Conservation (phyloP, 2,329 filamentous ascomycete genomes). For the Penicillium expansum region DNA sequence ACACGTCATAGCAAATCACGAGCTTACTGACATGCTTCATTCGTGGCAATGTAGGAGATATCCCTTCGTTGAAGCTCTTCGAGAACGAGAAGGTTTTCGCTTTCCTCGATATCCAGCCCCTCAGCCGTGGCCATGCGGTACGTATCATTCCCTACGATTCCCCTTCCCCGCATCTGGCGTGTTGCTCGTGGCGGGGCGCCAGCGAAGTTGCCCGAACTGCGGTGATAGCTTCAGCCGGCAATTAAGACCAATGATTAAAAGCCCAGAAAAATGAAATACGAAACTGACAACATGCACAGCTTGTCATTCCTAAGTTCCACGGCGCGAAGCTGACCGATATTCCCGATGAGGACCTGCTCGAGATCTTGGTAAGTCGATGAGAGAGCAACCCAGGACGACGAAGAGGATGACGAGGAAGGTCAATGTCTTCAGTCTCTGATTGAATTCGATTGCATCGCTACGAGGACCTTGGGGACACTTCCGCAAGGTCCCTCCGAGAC, state of each 20-base stretch:
- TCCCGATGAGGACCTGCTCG: conserved; percentile 78
- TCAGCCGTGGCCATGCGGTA: conserved; percentile 87
- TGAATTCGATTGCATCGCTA: not conserved
- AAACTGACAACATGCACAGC: conserved; percentile 51
- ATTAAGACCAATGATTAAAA: not conserved
- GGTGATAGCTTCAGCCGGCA: not conserved
- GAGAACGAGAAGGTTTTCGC: conserved; percentile 91
- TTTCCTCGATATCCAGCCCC: conserved; percentile 92
- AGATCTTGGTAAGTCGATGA: conserved; percentile 67
- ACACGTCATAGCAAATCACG: conserved; percentile 1
- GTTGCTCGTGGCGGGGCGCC: not conserved
- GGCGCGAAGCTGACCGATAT: conserved; percentile 90
- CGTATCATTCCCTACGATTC: conserved; percentile 30
- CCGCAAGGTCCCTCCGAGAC: conserved; percentile 25
- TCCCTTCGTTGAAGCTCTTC: conserved; percentile 93
- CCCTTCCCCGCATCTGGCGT: conserved; percentile 20
- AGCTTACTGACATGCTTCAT: conserved; percentile 1
- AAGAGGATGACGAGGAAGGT: not conserved
- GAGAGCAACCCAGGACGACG: not conserved
- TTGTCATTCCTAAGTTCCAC: conserved; percentile 94
- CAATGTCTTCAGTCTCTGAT: not conserved
- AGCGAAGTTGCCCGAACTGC: not conserved
- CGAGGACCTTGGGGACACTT: conserved; percentile 7
- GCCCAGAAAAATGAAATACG: not conserved
- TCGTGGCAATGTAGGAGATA: conserved; percentile 65